Conservation (phyloP, 108 stramenopile species). For the Hondaea fermentalgiana region DNA sequence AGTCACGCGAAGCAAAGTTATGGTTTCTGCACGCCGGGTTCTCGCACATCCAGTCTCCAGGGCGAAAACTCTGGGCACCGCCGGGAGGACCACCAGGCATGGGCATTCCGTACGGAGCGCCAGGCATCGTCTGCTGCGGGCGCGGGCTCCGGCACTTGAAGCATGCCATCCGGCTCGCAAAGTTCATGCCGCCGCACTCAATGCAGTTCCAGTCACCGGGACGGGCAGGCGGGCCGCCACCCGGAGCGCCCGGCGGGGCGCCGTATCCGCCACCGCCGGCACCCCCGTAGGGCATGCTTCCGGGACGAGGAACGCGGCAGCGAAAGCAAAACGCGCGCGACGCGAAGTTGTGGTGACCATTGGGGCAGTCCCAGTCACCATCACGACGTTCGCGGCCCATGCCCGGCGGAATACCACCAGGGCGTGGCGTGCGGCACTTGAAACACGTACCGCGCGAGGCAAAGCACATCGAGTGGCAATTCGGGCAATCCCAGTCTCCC, state of each 20-base stretch:
- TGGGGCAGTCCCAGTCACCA: background rate
- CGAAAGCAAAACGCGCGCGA: background rate
- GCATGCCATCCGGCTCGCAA: background rate
- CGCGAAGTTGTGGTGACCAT: background rate
- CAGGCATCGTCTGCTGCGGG: background rate
- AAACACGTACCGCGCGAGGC: background rate
- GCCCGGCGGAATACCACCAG: background rate
- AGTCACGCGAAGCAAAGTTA: background rate
- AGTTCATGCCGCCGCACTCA: background rate
- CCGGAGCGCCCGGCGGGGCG: background rate
- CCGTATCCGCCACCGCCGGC: background rate
- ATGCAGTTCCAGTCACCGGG: constrained; percentile 14
- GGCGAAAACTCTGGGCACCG: background rate
- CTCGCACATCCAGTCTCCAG: background rate
- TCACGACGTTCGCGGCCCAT: background rate
- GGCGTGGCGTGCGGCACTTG: constrained; percentile 1
- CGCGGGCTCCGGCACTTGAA: background rate
- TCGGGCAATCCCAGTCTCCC: background rate
- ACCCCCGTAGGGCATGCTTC: background rate
- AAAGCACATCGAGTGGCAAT: background rate
- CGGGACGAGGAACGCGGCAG: background rate
- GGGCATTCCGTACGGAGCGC: background rate
- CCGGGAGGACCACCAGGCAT: background rate
- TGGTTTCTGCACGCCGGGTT: background rate
- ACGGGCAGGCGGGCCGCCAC: background rate